These are phyloP conservation scores for Backusella morwellensis DNA, from an alignment of 192 early-diverging fungal genomes.

Conservation along the genomic window DNA sequence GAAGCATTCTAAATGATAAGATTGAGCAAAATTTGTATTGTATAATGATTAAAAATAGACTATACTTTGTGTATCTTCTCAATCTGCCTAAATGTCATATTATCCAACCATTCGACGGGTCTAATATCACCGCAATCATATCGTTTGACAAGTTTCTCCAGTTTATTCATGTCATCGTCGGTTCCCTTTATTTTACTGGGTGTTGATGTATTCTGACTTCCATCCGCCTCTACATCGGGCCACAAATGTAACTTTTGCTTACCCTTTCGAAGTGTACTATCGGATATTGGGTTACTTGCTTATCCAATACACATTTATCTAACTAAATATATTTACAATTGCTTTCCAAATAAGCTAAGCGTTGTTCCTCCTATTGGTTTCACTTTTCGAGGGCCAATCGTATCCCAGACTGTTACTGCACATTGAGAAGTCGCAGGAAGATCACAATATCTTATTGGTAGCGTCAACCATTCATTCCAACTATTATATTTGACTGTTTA, in stretches of 20 bases:
- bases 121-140: slow-evolving; percentile 89
- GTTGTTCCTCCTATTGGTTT: slow-evolving; percentile 74
- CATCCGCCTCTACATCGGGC: slow-evolving; percentile 67
- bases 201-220: slow-evolving; percentile 48
- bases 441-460: slow-evolving; percentile 88
- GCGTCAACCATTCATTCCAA: slow-evolving; percentile 93
- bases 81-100: slow-evolving; percentile 85
- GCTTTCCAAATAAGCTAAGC: slow-evolving; percentile 78
- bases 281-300: background rate
- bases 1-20: slow-evolving; percentile 14
- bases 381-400: slow-evolving; percentile 70
- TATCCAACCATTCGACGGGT: slow-evolving; percentile 90
- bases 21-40: too few species aligned
- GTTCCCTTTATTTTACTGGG: slow-evolving; percentile 50
- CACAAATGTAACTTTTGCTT: slow-evolving; percentile 77
- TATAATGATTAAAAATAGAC: too few species aligned
- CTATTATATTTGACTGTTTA: slow-evolving; percentile 28
- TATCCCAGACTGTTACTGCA: slow-evolving; percentile 79
- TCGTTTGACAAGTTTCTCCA: slow-evolving; percentile 81
- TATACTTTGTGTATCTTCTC: slow-evolving; percentile 73
- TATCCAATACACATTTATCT: background rate
- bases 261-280: slow-evolving; percentile 81
- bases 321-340: slow-evolving; percentile 49
- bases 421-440: slow-evolving; percentile 72
- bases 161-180: slow-evolving; percentile 72